These are phyloP conservation scores for Phytomonas francai DNA, from an alignment of 208 protist genomes.

Conservation along the genomic window DNA sequence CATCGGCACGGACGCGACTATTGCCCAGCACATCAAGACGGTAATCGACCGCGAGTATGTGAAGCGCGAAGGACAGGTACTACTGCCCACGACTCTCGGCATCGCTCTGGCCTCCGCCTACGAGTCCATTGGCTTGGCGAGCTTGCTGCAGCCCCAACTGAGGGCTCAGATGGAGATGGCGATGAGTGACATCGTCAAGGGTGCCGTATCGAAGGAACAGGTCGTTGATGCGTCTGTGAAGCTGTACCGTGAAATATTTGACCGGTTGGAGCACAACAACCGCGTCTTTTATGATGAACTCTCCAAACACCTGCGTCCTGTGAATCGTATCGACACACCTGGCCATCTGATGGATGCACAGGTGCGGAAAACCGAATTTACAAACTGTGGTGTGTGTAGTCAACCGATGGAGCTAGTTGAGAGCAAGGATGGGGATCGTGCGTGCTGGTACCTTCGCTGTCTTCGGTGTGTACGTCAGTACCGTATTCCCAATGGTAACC, in stretches of 20 bases:
- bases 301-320: conserved; percentile 25
- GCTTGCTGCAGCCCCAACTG: conserved; percentile 87
- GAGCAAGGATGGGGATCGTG: conserved; percentile 30
- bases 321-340: not conserved
- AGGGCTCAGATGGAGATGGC: conserved; percentile 91
- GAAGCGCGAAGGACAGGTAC: conserved; percentile 52
- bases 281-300: conserved; percentile 49
- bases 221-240: conserved; percentile 71
- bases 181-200: conserved; percentile 81
- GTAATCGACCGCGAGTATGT: conserved; percentile 92
- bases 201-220: conserved; percentile 61
- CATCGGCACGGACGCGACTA: conserved; percentile 99
- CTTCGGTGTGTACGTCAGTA: conserved; percentile 25
- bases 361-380: conserved; percentile 24
- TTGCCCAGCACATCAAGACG: conserved; percentile 98
- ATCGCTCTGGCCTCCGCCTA: conserved; percentile 94
- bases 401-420: conserved; percentile 53
- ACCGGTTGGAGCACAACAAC: conserved; percentile 30
- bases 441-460: conserved; percentile 41
- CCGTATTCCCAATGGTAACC: conserved; percentile 49
- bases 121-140: conserved; percentile 89
- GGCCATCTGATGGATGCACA: conserved; percentile 7
- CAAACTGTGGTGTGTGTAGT: conserved; percentile 40
- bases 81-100: conserved; percentile 93
- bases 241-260: conserved; percentile 78